Conservation (phyloP, 768 basidiomycete species). For the Boletellus ananiceps region DNA sequence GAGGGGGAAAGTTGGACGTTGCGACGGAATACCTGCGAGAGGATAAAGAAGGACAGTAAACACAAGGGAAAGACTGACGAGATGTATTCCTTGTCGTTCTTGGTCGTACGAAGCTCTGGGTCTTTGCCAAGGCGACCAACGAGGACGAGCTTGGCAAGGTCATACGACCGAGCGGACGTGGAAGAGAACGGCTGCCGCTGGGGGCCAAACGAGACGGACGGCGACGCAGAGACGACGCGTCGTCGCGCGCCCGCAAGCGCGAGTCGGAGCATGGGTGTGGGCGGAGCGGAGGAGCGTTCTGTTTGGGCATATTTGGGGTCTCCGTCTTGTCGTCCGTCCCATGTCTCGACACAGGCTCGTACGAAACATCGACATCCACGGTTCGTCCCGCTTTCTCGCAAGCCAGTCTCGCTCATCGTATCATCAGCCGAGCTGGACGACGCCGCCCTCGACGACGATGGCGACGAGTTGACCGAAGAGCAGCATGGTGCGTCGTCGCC, state of each 20-base stretch:
- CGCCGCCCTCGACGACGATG: conserved; percentile 70
- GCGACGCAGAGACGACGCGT: conserved; percentile 40
- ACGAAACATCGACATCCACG: conserved; percentile 77
- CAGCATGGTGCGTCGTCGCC: conserved; percentile 57
- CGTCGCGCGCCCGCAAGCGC: conserved; percentile 33
- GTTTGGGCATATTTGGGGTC: conserved; percentile 19
- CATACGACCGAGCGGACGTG: conserved; percentile 46
- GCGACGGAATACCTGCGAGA: conserved; percentile 66
- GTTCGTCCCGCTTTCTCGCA: conserved; percentile 30
- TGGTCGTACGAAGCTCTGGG: conserved; percentile 66
- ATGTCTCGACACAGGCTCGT: conserved; percentile 92
- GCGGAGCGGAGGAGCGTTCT: neutral
- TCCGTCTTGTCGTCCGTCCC: neutral
- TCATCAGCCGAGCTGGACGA: conserved; percentile 82
- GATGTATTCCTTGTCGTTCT: conserved; percentile 74
- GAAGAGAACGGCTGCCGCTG: conserved; percentile 59
- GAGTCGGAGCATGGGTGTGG: conserved; percentile 46
- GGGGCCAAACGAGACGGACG: neutral
- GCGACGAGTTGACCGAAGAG: conserved; percentile 77
- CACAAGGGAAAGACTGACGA: conserved; percentile 42
- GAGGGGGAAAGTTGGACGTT: conserved; percentile 58
- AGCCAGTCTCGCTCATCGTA: neutral
- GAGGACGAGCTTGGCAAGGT: conserved; percentile 73
- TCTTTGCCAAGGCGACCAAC: conserved; percentile 69
- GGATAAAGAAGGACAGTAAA: neutral